These are phyloP conservation scores for Paraphaeosphaeria minitans DNA, from an alignment of 2,329 filamentous ascomycete species.

Conservation along the genomic window DNA sequence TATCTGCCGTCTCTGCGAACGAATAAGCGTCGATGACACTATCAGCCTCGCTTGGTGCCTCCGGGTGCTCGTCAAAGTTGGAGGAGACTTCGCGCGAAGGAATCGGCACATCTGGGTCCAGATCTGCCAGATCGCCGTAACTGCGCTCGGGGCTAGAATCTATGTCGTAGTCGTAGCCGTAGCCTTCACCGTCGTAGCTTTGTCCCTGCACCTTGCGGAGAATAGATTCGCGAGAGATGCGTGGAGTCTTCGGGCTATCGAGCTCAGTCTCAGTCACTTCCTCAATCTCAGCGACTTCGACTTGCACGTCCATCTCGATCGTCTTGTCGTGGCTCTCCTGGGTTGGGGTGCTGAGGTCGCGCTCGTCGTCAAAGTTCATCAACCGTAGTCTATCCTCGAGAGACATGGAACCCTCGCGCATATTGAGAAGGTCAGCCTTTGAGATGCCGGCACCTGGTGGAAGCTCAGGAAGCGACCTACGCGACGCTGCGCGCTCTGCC, in stretches of 20 bases:
- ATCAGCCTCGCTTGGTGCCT: slow-evolving; percentile 61
- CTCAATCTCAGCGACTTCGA: slow-evolving; percentile 42
- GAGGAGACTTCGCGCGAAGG: slow-evolving; percentile 78
- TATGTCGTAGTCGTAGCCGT: slow-evolving; percentile 36
- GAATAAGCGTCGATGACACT: slow-evolving; percentile 64
- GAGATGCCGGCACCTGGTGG: slow-evolving; percentile 69
- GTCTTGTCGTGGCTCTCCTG: slow-evolving; percentile 42
- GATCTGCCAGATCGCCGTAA: slow-evolving; percentile 57
- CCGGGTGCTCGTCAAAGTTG: slow-evolving; percentile 63
- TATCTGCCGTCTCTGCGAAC: slow-evolving; percentile 61
- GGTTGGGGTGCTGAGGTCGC: slow-evolving; percentile 43
- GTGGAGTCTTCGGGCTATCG: slow-evolving; percentile 69
- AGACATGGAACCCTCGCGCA: slow-evolving; percentile 75
- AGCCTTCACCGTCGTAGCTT: slow-evolving; percentile 55
- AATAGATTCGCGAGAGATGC: slow-evolving; percentile 93
- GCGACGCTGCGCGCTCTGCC: slow-evolving; percentile 72
- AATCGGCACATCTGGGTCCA: slow-evolving; percentile 89
- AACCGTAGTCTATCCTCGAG: slow-evolving; percentile 84
- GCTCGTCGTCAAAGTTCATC: slow-evolving; percentile 76
- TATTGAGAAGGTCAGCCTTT: slow-evolving; percentile 78
- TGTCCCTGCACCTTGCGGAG: slow-evolving; percentile 79
- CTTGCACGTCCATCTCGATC: slow-evolving; percentile 31
- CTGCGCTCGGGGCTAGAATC: slow-evolving; percentile 64
- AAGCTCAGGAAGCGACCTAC: slow-evolving; percentile 73
- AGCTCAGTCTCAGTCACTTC: slow-evolving; percentile 43